phyloP scores from a whole-genome alignment of 2,329 filamentous ascomycete species.

The Nothophoma quercina region DNA sequence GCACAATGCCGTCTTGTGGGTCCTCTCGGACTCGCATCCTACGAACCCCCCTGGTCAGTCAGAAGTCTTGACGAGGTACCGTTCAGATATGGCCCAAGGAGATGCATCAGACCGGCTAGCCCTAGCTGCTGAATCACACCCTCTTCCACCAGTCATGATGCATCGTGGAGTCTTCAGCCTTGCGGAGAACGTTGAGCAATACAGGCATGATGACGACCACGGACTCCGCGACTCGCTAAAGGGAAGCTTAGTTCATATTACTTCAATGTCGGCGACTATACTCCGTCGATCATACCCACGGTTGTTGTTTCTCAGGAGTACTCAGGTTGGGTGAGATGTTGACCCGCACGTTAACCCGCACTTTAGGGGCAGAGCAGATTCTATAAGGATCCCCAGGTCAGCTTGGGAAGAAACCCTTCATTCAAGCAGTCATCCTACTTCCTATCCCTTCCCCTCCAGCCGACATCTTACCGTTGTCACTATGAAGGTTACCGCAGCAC shows the following conservation, averaged over 20 bases:
- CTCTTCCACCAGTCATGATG: not conserved
- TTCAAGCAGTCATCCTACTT: not conserved
- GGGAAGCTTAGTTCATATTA: not conserved
- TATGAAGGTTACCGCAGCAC: slow-evolving; percentile 24
- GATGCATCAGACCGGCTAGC: not conserved
- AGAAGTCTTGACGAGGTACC: not conserved
- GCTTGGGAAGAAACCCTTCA: not conserved
- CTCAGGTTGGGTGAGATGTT: not conserved
- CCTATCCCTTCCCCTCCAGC: not conserved
- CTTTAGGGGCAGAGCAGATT: not conserved
- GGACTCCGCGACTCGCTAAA: not conserved
- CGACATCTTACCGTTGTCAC: not conserved
- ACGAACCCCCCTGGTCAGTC: not conserved
- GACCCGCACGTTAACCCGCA: no score
- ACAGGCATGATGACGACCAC: not conserved
- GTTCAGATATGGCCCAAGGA: not conserved
- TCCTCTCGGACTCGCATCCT: not conserved
- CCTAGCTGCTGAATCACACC: not conserved
- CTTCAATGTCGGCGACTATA: not conserved
- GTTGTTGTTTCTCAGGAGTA: not conserved
- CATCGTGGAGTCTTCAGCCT: not conserved
- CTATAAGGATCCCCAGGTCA: not conserved
- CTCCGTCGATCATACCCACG: not conserved
- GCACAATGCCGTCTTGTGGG: not conserved
- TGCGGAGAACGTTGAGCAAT: not conserved